These are phyloP conservation scores for Fusarium austroafricanum DNA, from an alignment of 2,329 filamentous ascomycete genomes.

Conservation along the genomic window DNA sequence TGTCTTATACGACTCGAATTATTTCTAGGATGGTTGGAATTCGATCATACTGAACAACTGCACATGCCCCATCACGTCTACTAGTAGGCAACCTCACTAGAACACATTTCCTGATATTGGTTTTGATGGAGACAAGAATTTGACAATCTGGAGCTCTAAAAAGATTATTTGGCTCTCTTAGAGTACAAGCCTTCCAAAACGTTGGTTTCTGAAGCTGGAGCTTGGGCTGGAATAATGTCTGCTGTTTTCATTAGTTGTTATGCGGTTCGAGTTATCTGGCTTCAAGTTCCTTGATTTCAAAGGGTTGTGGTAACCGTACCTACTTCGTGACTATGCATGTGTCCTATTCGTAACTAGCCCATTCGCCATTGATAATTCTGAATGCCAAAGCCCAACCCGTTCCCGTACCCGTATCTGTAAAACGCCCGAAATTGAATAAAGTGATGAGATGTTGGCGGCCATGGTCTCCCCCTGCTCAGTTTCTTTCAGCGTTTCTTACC, in stretches of 20 bases:
- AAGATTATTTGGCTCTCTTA: too few relatives aligned
- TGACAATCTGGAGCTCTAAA: too few relatives aligned
- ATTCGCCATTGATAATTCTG: background rate
- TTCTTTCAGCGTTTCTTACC: constrained; percentile 52
- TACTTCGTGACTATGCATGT: background rate
- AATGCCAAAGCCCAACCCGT: constrained; percentile 19
- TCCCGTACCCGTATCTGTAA: background rate
- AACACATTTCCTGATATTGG: too few relatives aligned
- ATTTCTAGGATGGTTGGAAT: too few relatives aligned
- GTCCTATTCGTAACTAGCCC: constrained; percentile 13
- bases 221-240: too few relatives aligned
- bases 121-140: too few relatives aligned
- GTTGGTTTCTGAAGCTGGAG: too few relatives aligned
- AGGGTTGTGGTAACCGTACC: background rate
- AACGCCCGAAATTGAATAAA: constrained; percentile 8
- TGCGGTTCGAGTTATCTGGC: background rate
- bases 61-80: too few relatives aligned
- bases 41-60: too few relatives aligned
- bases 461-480: background rate
- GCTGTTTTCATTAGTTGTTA: background rate
- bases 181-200: background rate
- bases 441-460: background rate
- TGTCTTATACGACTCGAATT: too few relatives aligned
- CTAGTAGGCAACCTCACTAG: too few relatives aligned
- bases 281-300: background rate